Evolutionary conservation across 2,329 filamentous ascomycete genomes (phyloP).

Genomic region (Aspergillus quadricinctus): DNA sequence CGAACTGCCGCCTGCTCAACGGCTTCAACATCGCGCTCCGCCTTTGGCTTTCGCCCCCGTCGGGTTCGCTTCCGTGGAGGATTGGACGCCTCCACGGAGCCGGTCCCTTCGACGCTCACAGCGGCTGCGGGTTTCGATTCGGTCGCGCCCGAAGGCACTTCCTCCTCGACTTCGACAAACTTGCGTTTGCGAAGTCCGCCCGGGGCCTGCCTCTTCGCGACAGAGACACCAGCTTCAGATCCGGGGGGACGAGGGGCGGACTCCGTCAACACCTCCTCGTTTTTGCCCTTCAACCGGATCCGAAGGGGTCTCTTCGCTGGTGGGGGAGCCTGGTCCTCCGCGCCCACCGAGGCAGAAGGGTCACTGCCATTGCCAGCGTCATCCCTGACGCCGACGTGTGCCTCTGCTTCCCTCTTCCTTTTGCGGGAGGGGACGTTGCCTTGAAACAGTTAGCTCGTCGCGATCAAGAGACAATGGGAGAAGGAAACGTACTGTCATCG

Average conservation of each 20-base stretch:
- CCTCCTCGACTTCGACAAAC: conserved; percentile 7
- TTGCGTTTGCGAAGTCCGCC: conserved; percentile 1
- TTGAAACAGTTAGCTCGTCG: background rate
- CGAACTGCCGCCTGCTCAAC: background rate
- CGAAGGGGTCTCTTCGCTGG: conserved; percentile 14
- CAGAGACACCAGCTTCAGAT: background rate
- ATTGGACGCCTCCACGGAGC: background rate
- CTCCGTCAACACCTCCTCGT: background rate
- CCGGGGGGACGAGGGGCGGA: background rate
- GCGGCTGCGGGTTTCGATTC: background rate
- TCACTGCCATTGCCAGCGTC: conserved; percentile 1
- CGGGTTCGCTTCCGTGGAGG: conserved; percentile 4
- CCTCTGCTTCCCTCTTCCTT: conserved; percentile 2
- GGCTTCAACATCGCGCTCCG: background rate
- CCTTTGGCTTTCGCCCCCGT: conserved; percentile 7
- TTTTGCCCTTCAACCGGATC: conserved; percentile 1
- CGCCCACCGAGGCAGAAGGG: conserved; percentile 10
- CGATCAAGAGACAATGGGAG: background rate
- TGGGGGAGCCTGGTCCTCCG: conserved; percentile 16
- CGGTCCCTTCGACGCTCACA: conserved; percentile 1
- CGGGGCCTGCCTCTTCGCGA: conserved; percentile 2
- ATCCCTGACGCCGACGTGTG: background rate
- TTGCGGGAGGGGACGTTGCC: conserved; percentile 4
- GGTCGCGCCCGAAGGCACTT: background rate
- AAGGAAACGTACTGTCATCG: background rate